These are phyloP conservation scores for Erysimum cheiranthoides DNA, from an alignment of 345 rosid species.

Conservation along the genomic window DNA sequence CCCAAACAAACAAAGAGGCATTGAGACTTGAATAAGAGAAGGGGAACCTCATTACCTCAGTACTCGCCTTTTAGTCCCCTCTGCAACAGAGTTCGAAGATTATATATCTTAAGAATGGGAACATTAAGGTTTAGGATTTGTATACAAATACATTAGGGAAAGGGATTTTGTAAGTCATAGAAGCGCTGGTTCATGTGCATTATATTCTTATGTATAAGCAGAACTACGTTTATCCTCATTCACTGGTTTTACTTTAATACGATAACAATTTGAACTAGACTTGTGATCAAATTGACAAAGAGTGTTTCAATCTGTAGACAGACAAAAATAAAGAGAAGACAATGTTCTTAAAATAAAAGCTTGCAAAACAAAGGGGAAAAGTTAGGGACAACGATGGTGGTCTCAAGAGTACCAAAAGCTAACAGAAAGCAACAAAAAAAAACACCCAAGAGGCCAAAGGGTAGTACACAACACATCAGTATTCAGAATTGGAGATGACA, in stretches of 20 bases:
- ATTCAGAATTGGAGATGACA: slow-evolving; percentile 84
- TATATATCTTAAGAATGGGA: background rate
- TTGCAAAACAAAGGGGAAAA: slow-evolving; percentile 5
- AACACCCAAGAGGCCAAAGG: background rate
- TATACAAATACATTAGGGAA: slow-evolving; percentile 13
- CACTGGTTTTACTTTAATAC: background rate
- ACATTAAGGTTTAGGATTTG: slow-evolving; percentile 7
- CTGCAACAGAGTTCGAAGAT: slow-evolving; percentile 15
- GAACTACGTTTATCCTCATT: background rate
- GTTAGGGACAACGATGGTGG: background rate
- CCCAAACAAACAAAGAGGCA: slow-evolving; percentile 8
- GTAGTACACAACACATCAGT: slow-evolving; percentile 45
- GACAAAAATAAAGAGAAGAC: background rate
- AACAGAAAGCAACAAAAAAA: slow-evolving; percentile 4
- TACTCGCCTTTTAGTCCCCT: background rate
- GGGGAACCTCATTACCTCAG: background rate
- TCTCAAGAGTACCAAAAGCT: slow-evolving; percentile 26
- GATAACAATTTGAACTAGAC: background rate
- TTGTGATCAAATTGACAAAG: background rate
- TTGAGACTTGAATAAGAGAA: slow-evolving; percentile 25
- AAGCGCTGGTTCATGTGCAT: background rate
- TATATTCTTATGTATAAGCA: background rate
- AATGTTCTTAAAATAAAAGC: slow-evolving; percentile 23
- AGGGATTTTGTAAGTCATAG: background rate
- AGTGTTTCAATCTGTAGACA: background rate